phyloP scores from a whole-genome alignment of 192 early-diverging fungal genomes.

The Linnemannia elongata region DNA sequence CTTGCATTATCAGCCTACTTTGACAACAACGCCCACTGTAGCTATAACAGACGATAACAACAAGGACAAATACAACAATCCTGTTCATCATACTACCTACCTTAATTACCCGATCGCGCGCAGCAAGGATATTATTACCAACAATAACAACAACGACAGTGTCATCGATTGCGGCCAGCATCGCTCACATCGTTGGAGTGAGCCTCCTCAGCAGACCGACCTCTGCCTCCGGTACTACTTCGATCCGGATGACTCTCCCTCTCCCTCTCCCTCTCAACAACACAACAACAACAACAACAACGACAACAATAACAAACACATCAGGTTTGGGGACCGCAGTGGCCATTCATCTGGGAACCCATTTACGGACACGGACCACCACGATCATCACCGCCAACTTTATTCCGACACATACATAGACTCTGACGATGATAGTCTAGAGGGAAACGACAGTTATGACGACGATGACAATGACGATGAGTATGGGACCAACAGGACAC shows the following conservation, averaged over 20 bases:
- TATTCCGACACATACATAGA: neutral
- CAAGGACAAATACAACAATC: neutral
- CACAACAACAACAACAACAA: no score
- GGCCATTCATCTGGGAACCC: neutral
- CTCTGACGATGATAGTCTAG: neutral
- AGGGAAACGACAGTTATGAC: slow-evolving; percentile 7
- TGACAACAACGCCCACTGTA: neutral
- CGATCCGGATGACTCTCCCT: neutral
- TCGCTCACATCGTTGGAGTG: slow-evolving; percentile 1
- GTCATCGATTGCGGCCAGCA: neutral
- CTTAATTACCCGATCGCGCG: slow-evolving; percentile 2
- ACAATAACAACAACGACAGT: neutral
- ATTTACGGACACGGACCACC: slow-evolving; percentile 1
- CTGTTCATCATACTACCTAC: neutral
- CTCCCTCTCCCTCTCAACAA: no score
- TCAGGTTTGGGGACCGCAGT: neutral
- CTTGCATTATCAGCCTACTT: neutral
- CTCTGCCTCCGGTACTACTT: neutral
- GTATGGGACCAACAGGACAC: neutral
- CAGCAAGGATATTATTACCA: neutral
- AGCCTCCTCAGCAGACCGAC: neutral
- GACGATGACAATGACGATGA: slow-evolving; percentile 1
- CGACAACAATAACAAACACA: neutral
- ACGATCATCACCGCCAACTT: neutral
- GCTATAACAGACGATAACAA: neutral